Evolutionary conservation across 176 grass and related monocot species (phyloP), one percentile per base, ranked within the genome.

Genomic region (Saccharum officinarum): DNA sequence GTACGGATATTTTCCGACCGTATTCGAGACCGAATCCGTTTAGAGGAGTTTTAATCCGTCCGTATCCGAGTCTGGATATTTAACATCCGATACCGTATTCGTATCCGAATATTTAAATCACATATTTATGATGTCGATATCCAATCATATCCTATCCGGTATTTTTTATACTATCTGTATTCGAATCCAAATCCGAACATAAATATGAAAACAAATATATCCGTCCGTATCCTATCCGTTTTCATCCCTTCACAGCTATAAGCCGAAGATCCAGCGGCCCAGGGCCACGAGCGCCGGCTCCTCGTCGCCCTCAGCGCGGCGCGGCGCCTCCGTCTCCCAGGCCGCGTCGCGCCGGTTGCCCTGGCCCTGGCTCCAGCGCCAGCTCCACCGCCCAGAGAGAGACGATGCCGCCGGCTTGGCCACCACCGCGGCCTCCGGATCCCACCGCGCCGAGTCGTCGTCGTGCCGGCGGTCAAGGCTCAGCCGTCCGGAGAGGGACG

Each of bases 241-340:
- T n/a, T n/a, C n/a, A n/a, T n/a, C n/a, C n/a, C n/a, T n/a, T 63
- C 23, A 28, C 60, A 13, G n/a, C 65, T 67, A 37, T 77, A 90
- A 70, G 73, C 94, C 87, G 2, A 88, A 75, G 5, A 97, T 91
- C 94, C 94, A 97, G 25, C 94, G 83, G 89, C 90, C 88, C 14
- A 97, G 77, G 7, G 79, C 45, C 39, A 89, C 42, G 76, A 89
- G 77, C 2, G 85, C 84, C 50, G 80, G n/a, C 18, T 86, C 91
- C 22, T 69, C 89, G 59, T 72, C 39, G 11, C 22, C 5, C n/a
- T 42, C 47, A 22, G 59, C 37, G 83, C 47, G 40, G 41, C 61
- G 12, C 55, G 49, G 40, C 36, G 46, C 85, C 75, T 97, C 94
- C 22, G 84, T 41, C 63, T 97, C 89, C 89, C 92, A 97, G 1